phyloP scores from a whole-genome alignment of 2,329 filamentous ascomycete genomes.

The Calonectria pseudoturangicola region DNA sequence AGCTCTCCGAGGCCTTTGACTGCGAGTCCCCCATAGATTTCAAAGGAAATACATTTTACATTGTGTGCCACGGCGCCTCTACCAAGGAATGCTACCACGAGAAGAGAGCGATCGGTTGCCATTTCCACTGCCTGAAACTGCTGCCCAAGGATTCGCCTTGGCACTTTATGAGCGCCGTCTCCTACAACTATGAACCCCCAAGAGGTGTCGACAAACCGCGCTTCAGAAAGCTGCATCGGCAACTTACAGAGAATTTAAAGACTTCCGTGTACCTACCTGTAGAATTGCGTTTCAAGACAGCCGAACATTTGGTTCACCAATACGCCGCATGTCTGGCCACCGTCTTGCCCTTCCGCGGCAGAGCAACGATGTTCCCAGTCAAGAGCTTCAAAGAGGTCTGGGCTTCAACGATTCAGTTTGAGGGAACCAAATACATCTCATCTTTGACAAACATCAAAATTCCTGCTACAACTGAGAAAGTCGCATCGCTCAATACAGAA shows the following conservation, averaged over 20 bases:
- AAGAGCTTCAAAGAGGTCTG: neutral
- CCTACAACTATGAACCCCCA: slow-evolving; percentile 8
- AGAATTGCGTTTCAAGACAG: slow-evolving; percentile 10
- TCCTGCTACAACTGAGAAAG: neutral
- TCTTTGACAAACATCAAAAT: neutral
- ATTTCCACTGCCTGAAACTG: slow-evolving; percentile 9
- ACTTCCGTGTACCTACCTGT: neutral
- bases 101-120: slow-evolving; percentile 7
- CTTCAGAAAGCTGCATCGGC: neutral
- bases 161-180: neutral
- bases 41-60: slow-evolving; percentile 15
- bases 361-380: neutral
- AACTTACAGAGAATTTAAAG: neutral
- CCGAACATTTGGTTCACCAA: neutral
- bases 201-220: neutral
- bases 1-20: neutral
- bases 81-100: slow-evolving; percentile 3
- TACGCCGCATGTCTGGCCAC: neutral
- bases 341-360: neutral
- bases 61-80: neutral
- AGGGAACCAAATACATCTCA: slow-evolving; percentile 6
- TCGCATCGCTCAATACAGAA: neutral
- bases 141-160: neutral
- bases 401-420: slow-evolving; percentile 1
- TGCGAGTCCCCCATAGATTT: slow-evolving; percentile 5